Percentiles rank a stretch among this genome's conserved stretches.
Conservation (phyloP, 78 protist species). For the Paulinella micropora region DNA sequence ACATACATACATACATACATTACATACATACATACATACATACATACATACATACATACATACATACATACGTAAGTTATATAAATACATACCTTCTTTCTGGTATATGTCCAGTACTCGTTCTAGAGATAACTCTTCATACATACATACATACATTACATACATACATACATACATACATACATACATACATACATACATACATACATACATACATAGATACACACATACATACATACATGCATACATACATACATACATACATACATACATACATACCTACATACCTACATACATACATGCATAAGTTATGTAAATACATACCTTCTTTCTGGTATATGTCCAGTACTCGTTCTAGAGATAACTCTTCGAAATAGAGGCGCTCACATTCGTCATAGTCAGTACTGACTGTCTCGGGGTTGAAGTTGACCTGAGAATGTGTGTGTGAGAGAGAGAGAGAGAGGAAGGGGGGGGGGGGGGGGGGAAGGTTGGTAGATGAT, state of each 20-base stretch:
- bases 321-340: conserved; percentile 42
- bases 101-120: conserved; percentile 64
- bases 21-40: neutral
- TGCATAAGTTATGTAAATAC: neutral
- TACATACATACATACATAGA: neutral
- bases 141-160: neutral
- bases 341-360: conserved; percentile 77
- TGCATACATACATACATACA: neutral
- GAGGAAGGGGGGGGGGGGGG: no score
- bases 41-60: neutral
- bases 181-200: neutral
- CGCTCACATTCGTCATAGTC: conserved; percentile 90
- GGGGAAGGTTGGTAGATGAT: neutral
- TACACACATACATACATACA: neutral
- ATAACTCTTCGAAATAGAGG: conserved; percentile 55
- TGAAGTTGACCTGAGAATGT: conserved; percentile 91
- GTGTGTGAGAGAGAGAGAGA: no score
- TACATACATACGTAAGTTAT: neutral
- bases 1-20: neutral
- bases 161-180: neutral
- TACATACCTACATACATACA: neutral
- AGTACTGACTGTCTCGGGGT: conserved; percentile 92
- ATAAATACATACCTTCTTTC: conserved; percentile 14
- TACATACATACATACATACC: neutral
- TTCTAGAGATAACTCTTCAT: conserved; percentile 77